Conservation (phyloP, 2,329 filamentous ascomycete species). For the Alternaria brassicae region DNA sequence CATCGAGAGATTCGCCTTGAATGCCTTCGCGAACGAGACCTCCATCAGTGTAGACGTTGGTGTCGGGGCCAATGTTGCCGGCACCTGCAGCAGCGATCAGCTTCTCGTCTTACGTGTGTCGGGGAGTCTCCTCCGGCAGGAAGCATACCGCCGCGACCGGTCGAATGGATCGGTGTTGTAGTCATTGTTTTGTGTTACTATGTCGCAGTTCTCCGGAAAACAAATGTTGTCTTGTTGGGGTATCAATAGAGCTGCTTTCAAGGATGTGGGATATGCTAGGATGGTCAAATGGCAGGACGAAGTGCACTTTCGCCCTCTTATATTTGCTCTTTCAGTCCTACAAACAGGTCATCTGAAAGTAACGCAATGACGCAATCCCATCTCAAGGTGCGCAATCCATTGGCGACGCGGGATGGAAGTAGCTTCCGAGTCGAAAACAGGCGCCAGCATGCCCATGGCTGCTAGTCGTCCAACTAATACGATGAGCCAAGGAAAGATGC, state of each 20-base stretch:
- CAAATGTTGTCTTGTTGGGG: slow-evolving; percentile 13
- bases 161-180: slow-evolving; percentile 57
- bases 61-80: slow-evolving; percentile 64
- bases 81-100: slow-evolving; percentile 54
- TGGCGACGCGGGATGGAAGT: slow-evolving; percentile 40
- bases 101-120: background rate
- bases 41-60: slow-evolving; percentile 55
- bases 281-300: slow-evolving; percentile 7
- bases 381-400: slow-evolving; percentile 18
- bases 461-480: slow-evolving; percentile 24
- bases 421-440: slow-evolving; percentile 21
- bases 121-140: background rate
- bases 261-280: slow-evolving; percentile 15
- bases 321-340: slow-evolving; percentile 40
- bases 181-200: slow-evolving; percentile 32
- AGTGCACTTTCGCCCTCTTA: slow-evolving; percentile 32
- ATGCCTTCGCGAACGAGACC: slow-evolving; percentile 56
- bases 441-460: slow-evolving; percentile 22
- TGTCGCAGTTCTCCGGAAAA: slow-evolving; percentile 9
- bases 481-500: slow-evolving; percentile 28
- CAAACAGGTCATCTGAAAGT: slow-evolving; percentile 22
- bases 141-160: slow-evolving; percentile 63
- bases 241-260: slow-evolving; percentile 13
- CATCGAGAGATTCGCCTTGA: slow-evolving; percentile 47
- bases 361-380: slow-evolving; percentile 40